A percentile compares a stretch with the other conserved stretches of the same genome.
phyloP scores from a whole-genome alignment of 176 grass and related monocot species.

The Bonia amplexicaulis region DNA sequence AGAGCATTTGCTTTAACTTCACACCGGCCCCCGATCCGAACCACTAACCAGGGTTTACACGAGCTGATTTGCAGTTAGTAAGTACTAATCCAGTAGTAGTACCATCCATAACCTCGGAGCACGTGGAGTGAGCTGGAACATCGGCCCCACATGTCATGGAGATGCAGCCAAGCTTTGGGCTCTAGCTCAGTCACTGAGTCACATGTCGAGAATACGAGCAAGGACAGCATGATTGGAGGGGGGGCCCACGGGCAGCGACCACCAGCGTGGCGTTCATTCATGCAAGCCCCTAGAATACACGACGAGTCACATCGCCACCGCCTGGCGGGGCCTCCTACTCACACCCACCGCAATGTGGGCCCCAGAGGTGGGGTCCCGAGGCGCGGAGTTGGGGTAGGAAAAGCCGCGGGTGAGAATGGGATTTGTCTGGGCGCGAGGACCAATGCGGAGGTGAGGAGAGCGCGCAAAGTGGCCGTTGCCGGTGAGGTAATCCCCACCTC shows the following conservation, averaged over 20 bases:
- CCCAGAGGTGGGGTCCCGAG: neutral
- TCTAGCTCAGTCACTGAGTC: neutral
- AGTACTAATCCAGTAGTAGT: too few relatives aligned
- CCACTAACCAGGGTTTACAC: neutral
- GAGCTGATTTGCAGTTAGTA: neutral
- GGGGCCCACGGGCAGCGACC: neutral
- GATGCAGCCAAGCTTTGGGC: too few relatives aligned
- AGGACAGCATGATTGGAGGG: neutral
- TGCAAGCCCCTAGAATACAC: too few relatives aligned
- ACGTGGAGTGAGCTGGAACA: neutral
- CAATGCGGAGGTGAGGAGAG: neutral
- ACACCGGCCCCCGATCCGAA: neutral
- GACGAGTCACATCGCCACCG: too few relatives aligned
- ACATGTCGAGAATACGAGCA: neutral
- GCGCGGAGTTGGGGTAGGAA: neutral
- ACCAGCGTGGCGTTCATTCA: too few relatives aligned
- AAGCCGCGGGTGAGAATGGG: neutral
- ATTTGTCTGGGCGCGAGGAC: neutral
- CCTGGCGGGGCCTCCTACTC: neutral
- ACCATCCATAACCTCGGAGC: too few relatives aligned
- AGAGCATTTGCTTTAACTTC: too few relatives aligned
- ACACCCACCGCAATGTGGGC: neutral
- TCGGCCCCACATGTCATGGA: neutral
- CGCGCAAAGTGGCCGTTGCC: constrained; percentile 23
- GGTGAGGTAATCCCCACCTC: constrained; percentile 38